A percentile compares a stretch with the other conserved stretches of the same genome.
phyloP scores from a whole-genome alignment of 2,329 filamentous ascomycete genomes.

The Keithomyces neogunnii region DNA sequence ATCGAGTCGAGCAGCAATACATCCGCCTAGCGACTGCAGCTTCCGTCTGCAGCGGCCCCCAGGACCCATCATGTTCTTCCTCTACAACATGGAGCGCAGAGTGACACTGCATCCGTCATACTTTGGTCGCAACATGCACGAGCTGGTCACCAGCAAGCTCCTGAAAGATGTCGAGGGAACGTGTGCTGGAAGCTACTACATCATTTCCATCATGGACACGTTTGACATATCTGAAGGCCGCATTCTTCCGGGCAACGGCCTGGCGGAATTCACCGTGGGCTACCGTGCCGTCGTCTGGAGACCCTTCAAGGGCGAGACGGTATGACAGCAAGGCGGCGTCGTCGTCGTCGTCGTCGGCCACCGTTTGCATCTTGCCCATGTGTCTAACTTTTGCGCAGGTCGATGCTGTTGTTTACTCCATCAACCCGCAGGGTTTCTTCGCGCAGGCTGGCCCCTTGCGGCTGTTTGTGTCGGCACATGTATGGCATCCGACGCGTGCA shows the following conservation, averaged over 20 bases:
- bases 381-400: conserved; percentile 50
- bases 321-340: conserved; percentile 36
- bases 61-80: conserved; percentile 75
- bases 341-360: no score
- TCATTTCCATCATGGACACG: conserved; percentile 95
- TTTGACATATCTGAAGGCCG: conserved; percentile 91
- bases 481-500: conserved; percentile 35
- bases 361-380: no score
- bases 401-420: conserved; percentile 85
- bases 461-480: conserved; percentile 74
- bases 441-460: conserved; percentile 70
- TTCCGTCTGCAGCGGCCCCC: neutral
- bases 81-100: conserved; percentile 90
- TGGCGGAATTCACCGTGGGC: conserved; percentile 89
- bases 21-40: neutral
- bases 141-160: conserved; percentile 82
- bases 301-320: conserved; percentile 96
- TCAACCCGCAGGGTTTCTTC: conserved; percentile 90
- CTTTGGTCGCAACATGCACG: conserved; percentile 88
- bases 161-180: conserved; percentile 91
- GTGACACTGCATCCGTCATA: conserved; percentile 95
- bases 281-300: conserved; percentile 97
- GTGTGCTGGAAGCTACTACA: conserved; percentile 92
- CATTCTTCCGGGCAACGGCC: conserved; percentile 82
- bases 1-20: neutral